Percentiles rank a stretch among this genome's conserved stretches.
phyloP scores from a whole-genome alignment of 805 yeast species.

The Blastobotrys chiropterorum region DNA sequence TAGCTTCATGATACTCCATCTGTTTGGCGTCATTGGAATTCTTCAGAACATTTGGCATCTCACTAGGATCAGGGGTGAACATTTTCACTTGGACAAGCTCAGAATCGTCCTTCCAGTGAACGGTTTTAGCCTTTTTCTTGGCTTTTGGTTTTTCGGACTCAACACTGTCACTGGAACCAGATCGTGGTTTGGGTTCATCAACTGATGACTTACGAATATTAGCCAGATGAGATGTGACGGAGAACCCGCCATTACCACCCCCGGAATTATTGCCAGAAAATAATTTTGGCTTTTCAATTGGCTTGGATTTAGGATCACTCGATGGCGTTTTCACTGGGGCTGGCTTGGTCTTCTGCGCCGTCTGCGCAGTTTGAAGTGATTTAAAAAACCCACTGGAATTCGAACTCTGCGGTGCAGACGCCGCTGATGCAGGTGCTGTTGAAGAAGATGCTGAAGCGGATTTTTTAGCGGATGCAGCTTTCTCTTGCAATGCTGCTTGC shows the following conservation, averaged over 20 bases:
- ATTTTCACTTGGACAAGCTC: conserved; percentile 12
- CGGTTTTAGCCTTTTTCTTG: conserved; percentile 9
- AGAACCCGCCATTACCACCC: not conserved
- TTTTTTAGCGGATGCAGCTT: not conserved
- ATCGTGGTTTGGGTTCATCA: not conserved
- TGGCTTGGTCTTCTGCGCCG: conserved; percentile 1
- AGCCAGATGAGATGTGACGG: not conserved
- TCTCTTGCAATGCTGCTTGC: not conserved
- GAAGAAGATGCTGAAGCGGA: not conserved
- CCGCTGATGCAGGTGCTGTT: not conserved
- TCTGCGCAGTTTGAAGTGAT: conserved; percentile 3
- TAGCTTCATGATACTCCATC: conserved; percentile 16
- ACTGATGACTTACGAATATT: not conserved
- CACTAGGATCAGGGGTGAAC: conserved; percentile 10
- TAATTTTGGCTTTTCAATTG: not conserved
- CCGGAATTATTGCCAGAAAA: not conserved
- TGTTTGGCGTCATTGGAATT: conserved; percentile 13
- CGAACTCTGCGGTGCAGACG: conserved; percentile 5
- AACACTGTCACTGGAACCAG: not conserved
- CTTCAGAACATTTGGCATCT: not conserved
- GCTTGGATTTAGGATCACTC: not conserved
- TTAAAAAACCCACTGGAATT: conserved; percentile 9
- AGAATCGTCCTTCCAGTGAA: conserved; percentile 16
- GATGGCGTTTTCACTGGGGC: not conserved
- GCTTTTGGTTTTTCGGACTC: conserved; percentile 1